These are phyloP conservation scores for Gracilaria caudata DNA, from an alignment of 23 red algal species.

Conservation along the genomic window DNA sequence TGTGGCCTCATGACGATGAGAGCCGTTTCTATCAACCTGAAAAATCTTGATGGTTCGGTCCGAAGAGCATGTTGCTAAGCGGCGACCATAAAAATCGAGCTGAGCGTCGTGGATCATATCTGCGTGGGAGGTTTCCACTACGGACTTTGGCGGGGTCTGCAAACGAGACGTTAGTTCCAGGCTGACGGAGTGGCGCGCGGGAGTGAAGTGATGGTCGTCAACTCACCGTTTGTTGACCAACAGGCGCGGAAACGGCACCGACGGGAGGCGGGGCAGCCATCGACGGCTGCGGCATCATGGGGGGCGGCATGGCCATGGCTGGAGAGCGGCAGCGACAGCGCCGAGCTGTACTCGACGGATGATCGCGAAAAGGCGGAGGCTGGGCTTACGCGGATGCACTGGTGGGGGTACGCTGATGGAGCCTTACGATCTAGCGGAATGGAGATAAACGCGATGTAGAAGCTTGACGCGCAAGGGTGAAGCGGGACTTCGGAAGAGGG, in stretches of 20 bases:
- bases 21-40: constrained; percentile 51
- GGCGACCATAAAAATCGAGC: constrained; percentile 94
- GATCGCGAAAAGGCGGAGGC: background rate
- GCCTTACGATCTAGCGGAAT: background rate
- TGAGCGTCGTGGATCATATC: constrained; percentile 96
- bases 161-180: background rate
- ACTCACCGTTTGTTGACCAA: constrained; percentile 56
- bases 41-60: constrained; percentile 95
- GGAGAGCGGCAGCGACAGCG: background rate
- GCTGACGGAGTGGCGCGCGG: background rate
- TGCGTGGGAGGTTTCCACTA: constrained; percentile 79
- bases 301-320: constrained; percentile 54
- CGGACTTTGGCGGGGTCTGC: constrained; percentile 61
- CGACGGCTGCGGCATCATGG: constrained; percentile 35
- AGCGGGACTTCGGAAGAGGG: too few relatives aligned
- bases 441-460: background rate
- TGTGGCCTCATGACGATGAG: constrained; percentile 70
- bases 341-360: background rate
- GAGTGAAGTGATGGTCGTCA: background rate
- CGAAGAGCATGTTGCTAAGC: constrained; percentile 90
- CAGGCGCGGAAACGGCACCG: constrained; percentile 2
- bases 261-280: constrained; percentile 37
- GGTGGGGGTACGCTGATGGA: background rate
- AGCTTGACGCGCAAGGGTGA: too few relatives aligned
- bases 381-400: background rate